Base-by-base conservation (phyloP, 2,329 filamentous ascomycete genomes). In the Ascochyta koolunga region DNA sequence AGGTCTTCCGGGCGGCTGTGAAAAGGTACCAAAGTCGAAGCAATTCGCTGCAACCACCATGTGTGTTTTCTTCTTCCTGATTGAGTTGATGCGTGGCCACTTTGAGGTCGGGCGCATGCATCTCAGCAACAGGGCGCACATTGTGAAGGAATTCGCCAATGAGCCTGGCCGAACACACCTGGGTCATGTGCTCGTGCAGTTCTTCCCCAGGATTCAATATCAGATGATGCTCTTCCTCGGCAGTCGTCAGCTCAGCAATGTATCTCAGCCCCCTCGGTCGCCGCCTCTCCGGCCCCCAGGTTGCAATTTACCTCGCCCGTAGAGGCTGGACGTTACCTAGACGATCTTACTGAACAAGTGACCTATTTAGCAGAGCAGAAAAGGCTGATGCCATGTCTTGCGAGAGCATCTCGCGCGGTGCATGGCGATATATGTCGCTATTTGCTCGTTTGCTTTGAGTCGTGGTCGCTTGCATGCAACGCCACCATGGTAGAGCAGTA, bases 391-490 rank as follows among this genome's bases (percentile, higher is more conserved):
- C 35, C 48, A 1, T 15, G 9, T 2, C 35, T 39, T 15, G 35
- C 47, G n/a, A 44, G 8, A n/a, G 35, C 22, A 13, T 32, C 43
- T 3, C 39, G 45, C 1, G 22, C 16, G 9, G 25, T 44, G 18
- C 29, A 43, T 5, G n/a, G 27, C 8, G 27, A 56, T 4, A 29
- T 43, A 19, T 46, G 38, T 19, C 37, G 19, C 11, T 56, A 52
- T 38, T 9, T 52, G 9, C 42, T 48, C 18, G 37, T 43, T 19
- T 44, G 48, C 38, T 41, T 52, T 8, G 48, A 56, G 5, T 42
- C 48, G 13, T 56, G 48, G 54, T 38, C n/a, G 22, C 37, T 39
- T 19, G 43, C 48, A 21, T 56, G 24, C 48, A 35, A 41, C 10
- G 49, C 54, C 4, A 56, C 48, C 3, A 24, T 37, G 11, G 21